Base-by-base conservation (phyloP, 2,329 filamentous ascomycete species). In the Ophiocordyceps camponoti-floridani region DNA sequence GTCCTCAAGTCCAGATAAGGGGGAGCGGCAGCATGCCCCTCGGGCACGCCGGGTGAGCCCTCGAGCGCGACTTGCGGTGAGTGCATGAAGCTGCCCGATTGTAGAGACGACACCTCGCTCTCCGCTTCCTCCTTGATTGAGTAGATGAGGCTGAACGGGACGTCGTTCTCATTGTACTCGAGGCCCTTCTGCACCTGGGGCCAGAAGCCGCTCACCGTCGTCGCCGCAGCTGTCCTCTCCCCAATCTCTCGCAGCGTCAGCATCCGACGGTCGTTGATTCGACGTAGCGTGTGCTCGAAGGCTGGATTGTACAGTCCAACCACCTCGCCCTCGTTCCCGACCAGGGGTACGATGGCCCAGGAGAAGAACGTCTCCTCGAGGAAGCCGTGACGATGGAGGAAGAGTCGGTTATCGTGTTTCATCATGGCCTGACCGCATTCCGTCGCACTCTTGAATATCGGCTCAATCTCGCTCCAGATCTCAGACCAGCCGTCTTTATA, bases 321-420 rank as follows among this genome's bases (percentile, higher is more conserved):
- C 8, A 88, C 81, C 12, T 74, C 74, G 2, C 84, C 84, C 47
- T 87, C 79, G 37, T 72, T 69, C 3, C 83, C 84, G 1, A 89
- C 73, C 49, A 89, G 68, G 0, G 84, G 84, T 26, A 89, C 80
- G 40, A 89, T 77, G 1, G 78, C 83, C 83, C 83, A 89, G 12
- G 80, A 84, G 57, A 89, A 89, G 56, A 84, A 89, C 0, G 82
- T 78, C 56, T 91, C 84, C 58, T 93, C 83, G 1, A 85, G 61
- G 48, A 74, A 85, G 1, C 77, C 75, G 49, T 76, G 74, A 8
- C 84, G 74, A 42, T 72, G 67, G 30, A 91, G 71, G 53, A 87
- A 86, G 1, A 89, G 65, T 46, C 76, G 77, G 49, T 89, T 82
- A 52, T 91, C 84, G 50, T 88, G 79, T 58, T 87, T 89, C 81